These are phyloP conservation scores for Camillea tinctor DNA, from an alignment of 2,329 filamentous ascomycete genomes.

Conservation along the genomic window DNA sequence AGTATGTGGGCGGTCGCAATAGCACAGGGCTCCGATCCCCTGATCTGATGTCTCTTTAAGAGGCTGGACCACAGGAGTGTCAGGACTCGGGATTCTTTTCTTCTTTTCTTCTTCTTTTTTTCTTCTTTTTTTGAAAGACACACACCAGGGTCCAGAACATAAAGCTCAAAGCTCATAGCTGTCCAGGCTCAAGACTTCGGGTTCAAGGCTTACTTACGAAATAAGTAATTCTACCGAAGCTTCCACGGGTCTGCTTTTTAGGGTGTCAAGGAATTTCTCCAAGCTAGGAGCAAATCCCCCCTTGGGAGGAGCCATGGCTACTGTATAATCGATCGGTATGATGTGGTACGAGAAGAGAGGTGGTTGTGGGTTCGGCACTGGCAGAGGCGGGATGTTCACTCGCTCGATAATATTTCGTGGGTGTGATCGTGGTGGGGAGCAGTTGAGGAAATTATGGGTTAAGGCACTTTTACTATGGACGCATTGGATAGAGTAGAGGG, in stretches of 20 bases:
- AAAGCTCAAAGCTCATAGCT: no score
- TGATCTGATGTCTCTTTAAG: slow-evolving; percentile 87
- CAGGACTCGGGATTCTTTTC: neutral
- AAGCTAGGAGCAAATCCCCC: slow-evolving; percentile 68
- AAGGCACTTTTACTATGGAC: neutral
- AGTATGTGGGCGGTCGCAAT: slow-evolving; percentile 88
- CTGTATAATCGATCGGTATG: neutral
- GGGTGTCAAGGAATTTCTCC: slow-evolving; percentile 73
- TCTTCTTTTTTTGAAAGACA: neutral
- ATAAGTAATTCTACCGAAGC: slow-evolving; percentile 80
- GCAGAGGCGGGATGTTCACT: neutral
- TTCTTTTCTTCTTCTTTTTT: no score
- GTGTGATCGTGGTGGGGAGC: slow-evolving; percentile 2
- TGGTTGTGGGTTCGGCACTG: neutral
- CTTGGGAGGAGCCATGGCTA: slow-evolving; percentile 55
- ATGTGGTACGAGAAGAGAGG: neutral
- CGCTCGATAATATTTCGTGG: neutral
- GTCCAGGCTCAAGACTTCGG: no score
- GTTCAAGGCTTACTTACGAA: slow-evolving; percentile 55
- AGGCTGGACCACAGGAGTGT: slow-evolving; percentile 54
- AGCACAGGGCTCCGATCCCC: slow-evolving; percentile 82
- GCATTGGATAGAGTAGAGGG: no score
- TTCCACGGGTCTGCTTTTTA: slow-evolving; percentile 74
- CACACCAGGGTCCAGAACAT: slow-evolving; percentile 17
- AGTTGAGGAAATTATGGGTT: neutral